A percentile compares a stretch with the other conserved stretches of the same genome.
Conservation (phyloP, 1,284 basidiomycete genomes). For the Coniferiporia sulphurascens region DNA sequence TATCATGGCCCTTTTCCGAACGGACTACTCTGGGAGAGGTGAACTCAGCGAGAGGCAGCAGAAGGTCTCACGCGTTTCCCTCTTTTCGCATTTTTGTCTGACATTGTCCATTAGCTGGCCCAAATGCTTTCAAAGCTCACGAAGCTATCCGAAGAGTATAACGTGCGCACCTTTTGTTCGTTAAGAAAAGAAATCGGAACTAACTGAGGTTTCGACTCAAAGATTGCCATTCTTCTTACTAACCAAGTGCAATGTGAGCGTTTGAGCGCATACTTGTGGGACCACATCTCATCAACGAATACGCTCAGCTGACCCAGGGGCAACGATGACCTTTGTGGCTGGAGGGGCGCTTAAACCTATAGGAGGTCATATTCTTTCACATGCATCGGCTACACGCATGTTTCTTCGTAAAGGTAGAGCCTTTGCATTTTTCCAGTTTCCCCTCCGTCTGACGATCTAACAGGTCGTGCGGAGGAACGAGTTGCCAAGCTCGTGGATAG, state of each 20-base stretch:
- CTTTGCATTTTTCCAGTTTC: not conserved
- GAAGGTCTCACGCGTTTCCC: slow-evolving; percentile 46
- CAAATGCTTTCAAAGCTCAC: slow-evolving; percentile 88
- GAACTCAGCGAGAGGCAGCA: slow-evolving; percentile 91
- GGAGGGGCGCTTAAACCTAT: slow-evolving; percentile 84
- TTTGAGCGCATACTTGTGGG: not conserved
- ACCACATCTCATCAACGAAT: too few species aligned
- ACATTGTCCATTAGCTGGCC: slow-evolving; percentile 43
- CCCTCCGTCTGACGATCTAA: not conserved
- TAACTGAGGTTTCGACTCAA: not conserved
- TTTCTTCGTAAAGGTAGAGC: slow-evolving; percentile 78
- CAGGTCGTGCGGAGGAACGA: slow-evolving; percentile 88
- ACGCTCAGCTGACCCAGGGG: slow-evolving; percentile 78
- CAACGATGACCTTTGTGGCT: slow-evolving; percentile 91
- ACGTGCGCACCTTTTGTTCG: slow-evolving; percentile 40
- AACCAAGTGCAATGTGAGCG: slow-evolving; percentile 85
- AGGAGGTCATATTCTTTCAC: slow-evolving; percentile 82
- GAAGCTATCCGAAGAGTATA: slow-evolving; percentile 88
- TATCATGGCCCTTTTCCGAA: slow-evolving; percentile 93
- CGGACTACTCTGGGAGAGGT: slow-evolving; percentile 88
- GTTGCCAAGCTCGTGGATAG: slow-evolving; percentile 94
- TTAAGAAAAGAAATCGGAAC: not conserved
- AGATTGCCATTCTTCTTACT: slow-evolving; percentile 85
- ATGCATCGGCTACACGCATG: slow-evolving; percentile 80
- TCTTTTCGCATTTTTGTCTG: not conserved